phyloP scores from a whole-genome alignment of 768 basidiomycete genomes.

The Tricholomella constricta region DNA sequence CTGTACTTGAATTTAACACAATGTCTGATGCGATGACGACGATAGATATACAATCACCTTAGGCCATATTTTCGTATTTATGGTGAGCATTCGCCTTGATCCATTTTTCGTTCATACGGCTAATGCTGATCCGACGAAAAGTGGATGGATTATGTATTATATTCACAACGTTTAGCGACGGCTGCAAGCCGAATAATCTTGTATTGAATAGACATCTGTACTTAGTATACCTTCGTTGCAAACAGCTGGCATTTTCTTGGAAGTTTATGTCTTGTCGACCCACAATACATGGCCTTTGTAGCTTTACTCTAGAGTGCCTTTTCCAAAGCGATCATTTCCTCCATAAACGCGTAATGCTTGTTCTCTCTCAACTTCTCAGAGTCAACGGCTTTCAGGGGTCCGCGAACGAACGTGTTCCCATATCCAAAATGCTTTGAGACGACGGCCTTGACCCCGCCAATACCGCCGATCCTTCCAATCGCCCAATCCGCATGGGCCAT shows the following conservation, averaged over 20 bases:
- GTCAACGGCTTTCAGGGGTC: constrained; percentile 48
- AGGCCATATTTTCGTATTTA: not conserved
- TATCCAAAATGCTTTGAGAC: constrained; percentile 67
- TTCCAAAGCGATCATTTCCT: constrained; percentile 49
- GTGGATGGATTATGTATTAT: not conserved
- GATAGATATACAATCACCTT: not conserved
- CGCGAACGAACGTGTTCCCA: constrained; percentile 50
- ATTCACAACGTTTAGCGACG: no score
- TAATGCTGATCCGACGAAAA: no score
- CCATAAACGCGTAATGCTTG: constrained; percentile 42
- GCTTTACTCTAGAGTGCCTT: constrained; percentile 34
- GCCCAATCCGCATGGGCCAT: constrained; percentile 72
- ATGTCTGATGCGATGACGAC: constrained; percentile 1
- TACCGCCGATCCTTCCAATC: constrained; percentile 60
- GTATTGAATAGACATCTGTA: not conserved
- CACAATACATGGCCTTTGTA: no score
- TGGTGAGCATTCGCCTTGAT: not conserved
- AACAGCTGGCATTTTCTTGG: not conserved
- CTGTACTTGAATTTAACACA: constrained; percentile 19
- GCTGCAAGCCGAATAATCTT: not conserved
- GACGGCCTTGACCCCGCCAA: constrained; percentile 67
- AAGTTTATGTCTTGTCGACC: no score
- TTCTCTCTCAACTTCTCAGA: constrained; percentile 36
- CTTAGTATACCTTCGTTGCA: not conserved
- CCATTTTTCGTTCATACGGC: not conserved